phyloP scores from a whole-genome alignment of 225 moss, liverwort and hornwort species.

The Polytrichum commune region DNA sequence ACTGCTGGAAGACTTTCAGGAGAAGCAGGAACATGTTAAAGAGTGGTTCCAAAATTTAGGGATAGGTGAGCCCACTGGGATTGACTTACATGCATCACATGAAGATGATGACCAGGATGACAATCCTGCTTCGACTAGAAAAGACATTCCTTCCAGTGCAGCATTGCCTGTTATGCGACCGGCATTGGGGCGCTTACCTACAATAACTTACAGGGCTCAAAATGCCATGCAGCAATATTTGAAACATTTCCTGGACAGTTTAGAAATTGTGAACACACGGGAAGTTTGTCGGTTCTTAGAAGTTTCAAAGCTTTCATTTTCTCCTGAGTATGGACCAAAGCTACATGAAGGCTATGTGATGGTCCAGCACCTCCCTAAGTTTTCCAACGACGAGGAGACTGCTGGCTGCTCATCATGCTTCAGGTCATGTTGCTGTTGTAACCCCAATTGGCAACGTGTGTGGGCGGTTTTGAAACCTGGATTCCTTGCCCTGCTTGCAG shows the following conservation, averaged over 20 bases:
- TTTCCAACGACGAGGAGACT: conserved; percentile 24
- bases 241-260: conserved; percentile 58
- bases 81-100: conserved; percentile 39
- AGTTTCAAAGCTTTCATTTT: conserved; percentile 61
- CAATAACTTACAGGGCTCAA: conserved; percentile 56
- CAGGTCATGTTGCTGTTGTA: conserved; percentile 53
- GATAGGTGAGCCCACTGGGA: conserved; percentile 40
- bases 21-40: conserved; percentile 61
- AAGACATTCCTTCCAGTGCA: conserved; percentile 59
- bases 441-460: conserved; percentile 56
- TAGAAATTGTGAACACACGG: conserved; percentile 57
- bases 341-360: conserved; percentile 57
- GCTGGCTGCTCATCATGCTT: conserved; percentile 45
- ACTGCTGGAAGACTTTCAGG: conserved; percentile 52
- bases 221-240: conserved; percentile 61
- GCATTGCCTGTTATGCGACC: conserved; percentile 68
- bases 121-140: conserved; percentile 28
- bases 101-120: conserved; percentile 55
- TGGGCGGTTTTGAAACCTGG: conserved; percentile 70
- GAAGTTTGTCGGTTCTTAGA: conserved; percentile 63
- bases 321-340: conserved; percentile 65
- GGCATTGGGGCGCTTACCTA: conserved; percentile 62
- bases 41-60: conserved; percentile 65
- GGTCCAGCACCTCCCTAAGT: conserved; percentile 58
- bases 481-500: conserved; percentile 55